Percentiles rank a stretch among this genome's conserved stretches.
These are phyloP conservation scores for Guadua angustifolia DNA, from an alignment of 176 grass and related monocot species.

Conservation along the genomic window DNA sequence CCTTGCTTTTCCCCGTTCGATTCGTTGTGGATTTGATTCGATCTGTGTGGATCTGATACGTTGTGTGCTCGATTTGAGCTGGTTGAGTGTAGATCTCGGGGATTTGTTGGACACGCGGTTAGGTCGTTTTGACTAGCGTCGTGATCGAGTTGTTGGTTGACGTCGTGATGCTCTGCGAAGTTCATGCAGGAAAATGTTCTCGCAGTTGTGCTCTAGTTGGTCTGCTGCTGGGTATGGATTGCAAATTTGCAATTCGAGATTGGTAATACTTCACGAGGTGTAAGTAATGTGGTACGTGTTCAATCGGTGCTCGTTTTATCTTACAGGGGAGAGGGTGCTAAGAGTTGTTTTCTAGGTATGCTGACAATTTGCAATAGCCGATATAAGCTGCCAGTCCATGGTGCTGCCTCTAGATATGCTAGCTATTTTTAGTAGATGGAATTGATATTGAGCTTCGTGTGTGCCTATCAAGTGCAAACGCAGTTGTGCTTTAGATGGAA, in stretches of 20 bases:
- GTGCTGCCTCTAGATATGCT: background rate
- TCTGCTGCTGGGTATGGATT: background rate
- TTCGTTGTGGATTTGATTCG: background rate
- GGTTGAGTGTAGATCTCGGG: slow-evolving; percentile 25
- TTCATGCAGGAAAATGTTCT: background rate
- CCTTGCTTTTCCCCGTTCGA: background rate
- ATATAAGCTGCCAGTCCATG: background rate
- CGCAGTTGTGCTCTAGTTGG: background rate
- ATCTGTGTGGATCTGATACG: slow-evolving; percentile 18
- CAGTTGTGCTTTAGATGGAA: no score
- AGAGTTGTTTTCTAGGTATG: background rate
- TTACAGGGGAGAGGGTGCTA: background rate
- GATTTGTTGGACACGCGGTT: slow-evolving; percentile 1
- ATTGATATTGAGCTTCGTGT: background rate
- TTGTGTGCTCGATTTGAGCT: background rate
- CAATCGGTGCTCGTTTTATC: background rate
- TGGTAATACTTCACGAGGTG: background rate
- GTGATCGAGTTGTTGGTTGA: background rate
- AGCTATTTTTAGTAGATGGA: slow-evolving; percentile 45
- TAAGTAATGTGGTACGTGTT: background rate
- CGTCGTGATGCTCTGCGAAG: background rate
- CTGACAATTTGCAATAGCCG: background rate
- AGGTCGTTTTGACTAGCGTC: background rate
- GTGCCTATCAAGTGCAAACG: background rate
- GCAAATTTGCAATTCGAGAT: background rate